These are phyloP conservation scores for Pseudopithomyces chartarum DNA, from an alignment of 2,329 filamentous ascomycete genomes.

Conservation along the genomic window DNA sequence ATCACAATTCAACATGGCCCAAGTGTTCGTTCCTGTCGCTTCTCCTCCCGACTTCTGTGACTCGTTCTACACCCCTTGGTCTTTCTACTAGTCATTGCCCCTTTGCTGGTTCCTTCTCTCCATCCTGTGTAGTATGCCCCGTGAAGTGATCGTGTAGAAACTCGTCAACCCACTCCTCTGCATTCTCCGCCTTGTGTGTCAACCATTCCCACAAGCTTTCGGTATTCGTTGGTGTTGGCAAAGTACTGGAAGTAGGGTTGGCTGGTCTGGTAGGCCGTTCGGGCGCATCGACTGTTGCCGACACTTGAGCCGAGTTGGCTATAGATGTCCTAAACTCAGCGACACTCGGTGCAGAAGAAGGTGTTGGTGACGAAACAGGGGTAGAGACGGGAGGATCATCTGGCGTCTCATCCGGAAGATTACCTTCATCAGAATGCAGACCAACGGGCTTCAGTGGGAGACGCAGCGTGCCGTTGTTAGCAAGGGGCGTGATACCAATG, in stretches of 20 bases:
- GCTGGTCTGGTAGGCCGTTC: not conserved
- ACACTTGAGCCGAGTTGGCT: not conserved
- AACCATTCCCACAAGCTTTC: slow-evolving; percentile 45
- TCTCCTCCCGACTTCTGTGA: no score
- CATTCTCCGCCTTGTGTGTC: slow-evolving; percentile 40
- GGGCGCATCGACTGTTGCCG: not conserved
- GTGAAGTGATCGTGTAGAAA: slow-evolving; percentile 38
- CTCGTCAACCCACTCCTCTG: slow-evolving; percentile 43
- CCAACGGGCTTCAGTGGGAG: slow-evolving; percentile 70
- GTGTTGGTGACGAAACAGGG: slow-evolving; percentile 15
- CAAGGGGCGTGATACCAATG: slow-evolving; percentile 70
- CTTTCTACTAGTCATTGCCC: not conserved
- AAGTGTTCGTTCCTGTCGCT: no score
- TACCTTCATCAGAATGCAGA: slow-evolving; percentile 59
- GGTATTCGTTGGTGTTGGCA: slow-evolving; percentile 17
- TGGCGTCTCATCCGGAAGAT: slow-evolving; percentile 54
- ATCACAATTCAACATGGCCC: no score
- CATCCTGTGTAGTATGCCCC: slow-evolving; percentile 8
- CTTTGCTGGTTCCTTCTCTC: slow-evolving; percentile 2
- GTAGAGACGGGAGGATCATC: slow-evolving; percentile 58
- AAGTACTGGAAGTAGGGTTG: slow-evolving; percentile 18
- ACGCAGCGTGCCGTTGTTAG: slow-evolving; percentile 87
- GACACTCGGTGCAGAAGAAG: slow-evolving; percentile 1
- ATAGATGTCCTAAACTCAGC: slow-evolving; percentile 11
- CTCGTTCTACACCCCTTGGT: no score